phyloP scores from a whole-genome alignment of 805 yeast species.

The Zygotorulaspora florentina region DNA sequence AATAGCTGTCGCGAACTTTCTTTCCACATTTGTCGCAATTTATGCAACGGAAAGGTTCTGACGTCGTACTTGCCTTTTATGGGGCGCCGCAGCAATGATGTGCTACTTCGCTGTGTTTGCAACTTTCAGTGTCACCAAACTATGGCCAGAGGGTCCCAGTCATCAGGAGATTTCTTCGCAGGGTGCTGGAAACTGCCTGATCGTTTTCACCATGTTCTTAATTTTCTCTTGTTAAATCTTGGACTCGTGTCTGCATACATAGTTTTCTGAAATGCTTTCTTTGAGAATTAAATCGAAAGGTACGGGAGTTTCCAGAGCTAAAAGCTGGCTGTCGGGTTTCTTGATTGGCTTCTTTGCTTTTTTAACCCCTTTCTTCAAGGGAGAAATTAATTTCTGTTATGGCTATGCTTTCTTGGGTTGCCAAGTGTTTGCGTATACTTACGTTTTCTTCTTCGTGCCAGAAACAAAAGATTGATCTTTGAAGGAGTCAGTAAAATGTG shows the following conservation, averaged over 20 bases:
- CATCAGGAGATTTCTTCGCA: conserved; percentile 36
- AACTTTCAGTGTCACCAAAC: conserved; percentile 53
- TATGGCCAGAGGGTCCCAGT: conserved; percentile 42
- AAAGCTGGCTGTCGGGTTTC: conserved; percentile 67
- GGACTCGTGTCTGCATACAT: conserved; percentile 71
- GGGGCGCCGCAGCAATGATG: conserved; percentile 48
- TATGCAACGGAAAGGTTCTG: conserved; percentile 53
- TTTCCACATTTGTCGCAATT: conserved; percentile 50
- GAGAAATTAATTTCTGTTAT: conserved; percentile 59
- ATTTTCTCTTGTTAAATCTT: conserved; percentile 69
- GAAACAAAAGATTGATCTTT: conserved; percentile 72
- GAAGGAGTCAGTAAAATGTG: conserved; percentile 73
- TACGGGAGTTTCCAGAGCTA: conserved; percentile 54
- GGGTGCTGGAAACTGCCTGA: conserved; percentile 66
- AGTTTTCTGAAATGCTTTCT: conserved; percentile 66
- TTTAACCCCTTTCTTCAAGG: conserved; percentile 69
- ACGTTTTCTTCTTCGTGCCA: conserved; percentile 63
- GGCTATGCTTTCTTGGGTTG: conserved; percentile 62
- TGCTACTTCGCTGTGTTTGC: conserved; percentile 49
- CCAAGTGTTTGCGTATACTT: conserved; percentile 49
- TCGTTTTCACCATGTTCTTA: conserved; percentile 64
- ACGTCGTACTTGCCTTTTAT: conserved; percentile 45
- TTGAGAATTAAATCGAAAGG: conserved; percentile 60
- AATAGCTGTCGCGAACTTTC: conserved; percentile 57
- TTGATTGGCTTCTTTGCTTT: conserved; percentile 59